Evolutionary conservation across 1,139 yeast genomes (phyloP), one percentile per base, ranked within the genome.

Genomic region (Kodamaea arcana): DNA sequence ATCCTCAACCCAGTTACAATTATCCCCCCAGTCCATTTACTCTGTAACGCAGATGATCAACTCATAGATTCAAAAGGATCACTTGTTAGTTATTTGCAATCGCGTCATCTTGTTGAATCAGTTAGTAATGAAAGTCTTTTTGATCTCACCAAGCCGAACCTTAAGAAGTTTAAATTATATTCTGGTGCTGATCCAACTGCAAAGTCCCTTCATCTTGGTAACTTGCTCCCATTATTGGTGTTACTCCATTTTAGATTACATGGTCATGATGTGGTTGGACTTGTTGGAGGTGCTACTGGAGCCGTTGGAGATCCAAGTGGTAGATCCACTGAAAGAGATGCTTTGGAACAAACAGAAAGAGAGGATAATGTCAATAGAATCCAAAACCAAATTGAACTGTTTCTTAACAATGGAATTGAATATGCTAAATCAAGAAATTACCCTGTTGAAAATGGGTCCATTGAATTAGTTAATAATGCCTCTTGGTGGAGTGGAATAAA

Each of bases 141-240:
- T 28, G 52, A 58, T 4, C 55, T 69, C 27, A 60, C 72, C 1
- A 58, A 60, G 34, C 54, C 60, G 2, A 18, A 24, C 3, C 54
- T 53, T 24, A 59, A 60, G 33, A 58, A 58, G 39, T 54, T 84
- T 33, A 78, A 82, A 14, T 56, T 86, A 12, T 94, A 92, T 60
- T 83, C 95, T 58, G 99, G 98, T 13, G 97, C 97, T 0, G 99
- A 92, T 53, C 98, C 99, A 1, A 81, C 95, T 0, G 98, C 98
- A 1, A 65, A 58, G 33, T 88, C 97, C 0, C 65, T 92, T 21
- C 99, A 92, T 61, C 62, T 92, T 42, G 99, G 98, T 2, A 92
- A 92, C 50, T 62, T 94, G 38, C 66, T 92, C 28, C 98, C 98
- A 1, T 62, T 92, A 44, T 77, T 94, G 80, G 79, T 87, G 3